A percentile compares a stretch with the other conserved stretches of the same genome.
These are phyloP conservation scores for Saccharomyces eubayanus DNA, from an alignment of 805 yeast species.

Conservation along the genomic window DNA sequence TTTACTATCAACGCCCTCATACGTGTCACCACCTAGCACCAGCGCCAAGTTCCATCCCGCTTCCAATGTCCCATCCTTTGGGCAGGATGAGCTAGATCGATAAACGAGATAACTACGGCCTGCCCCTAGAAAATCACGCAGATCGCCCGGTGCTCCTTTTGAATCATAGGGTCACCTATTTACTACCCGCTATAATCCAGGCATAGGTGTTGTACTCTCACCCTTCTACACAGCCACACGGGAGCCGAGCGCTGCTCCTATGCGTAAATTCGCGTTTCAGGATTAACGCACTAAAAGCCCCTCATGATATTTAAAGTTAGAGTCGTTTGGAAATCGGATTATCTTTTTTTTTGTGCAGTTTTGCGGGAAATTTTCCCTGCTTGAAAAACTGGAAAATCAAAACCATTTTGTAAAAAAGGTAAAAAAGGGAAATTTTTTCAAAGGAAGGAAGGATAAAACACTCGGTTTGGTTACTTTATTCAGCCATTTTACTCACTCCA, in stretches of 20 bases:
- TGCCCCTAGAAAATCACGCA: background rate
- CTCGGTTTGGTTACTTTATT: background rate
- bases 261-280: background rate
- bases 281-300: background rate
- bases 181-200: background rate
- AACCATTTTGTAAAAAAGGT: background rate
- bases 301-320: background rate
- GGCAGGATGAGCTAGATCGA: conserved; percentile 24
- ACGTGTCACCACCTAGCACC: conserved; percentile 6
- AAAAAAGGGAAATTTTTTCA: background rate
- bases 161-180: background rate
- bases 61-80: conserved; percentile 22
- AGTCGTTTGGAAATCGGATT: background rate
- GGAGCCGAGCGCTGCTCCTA: background rate
- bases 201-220: background rate
- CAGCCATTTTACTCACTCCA: background rate
- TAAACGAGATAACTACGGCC: conserved; percentile 1
- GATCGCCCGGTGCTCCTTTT: background rate
- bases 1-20: background rate
- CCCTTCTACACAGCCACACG: background rate
- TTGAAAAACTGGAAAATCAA: background rate
- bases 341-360: background rate
- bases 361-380: background rate
- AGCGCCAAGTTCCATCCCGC: background rate
- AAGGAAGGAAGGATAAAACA: background rate